Base-by-base conservation (phyloP, 441 rosid genomes). In the Isatis lusitanica region DNA sequence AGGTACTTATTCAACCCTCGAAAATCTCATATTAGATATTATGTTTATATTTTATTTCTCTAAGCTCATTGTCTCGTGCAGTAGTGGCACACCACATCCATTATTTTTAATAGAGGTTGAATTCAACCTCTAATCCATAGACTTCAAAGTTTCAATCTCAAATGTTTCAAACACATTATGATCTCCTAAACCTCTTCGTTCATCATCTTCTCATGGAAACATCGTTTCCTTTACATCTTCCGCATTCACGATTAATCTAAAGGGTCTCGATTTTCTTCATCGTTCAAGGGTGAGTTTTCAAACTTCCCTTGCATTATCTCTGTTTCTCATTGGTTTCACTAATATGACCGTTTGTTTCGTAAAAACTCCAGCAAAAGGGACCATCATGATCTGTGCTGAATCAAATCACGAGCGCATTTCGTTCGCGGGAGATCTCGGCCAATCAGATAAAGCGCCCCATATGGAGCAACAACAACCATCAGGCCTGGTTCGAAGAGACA, bases 341-440 rank as follows among this genome's bases (percentile, higher is more conserved):
- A 67, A 67, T 55, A 13, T 30, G 17, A 71, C 52, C 48, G 33
- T 65, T 35, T 62, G 17, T 65, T 76, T 57, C 58, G 4, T 21
- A 51, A 26, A 63, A 46, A 13, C 4, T 55, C n/a, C 48, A 63
- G 74, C 58, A 33, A 33, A 15, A 26, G 47, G 10, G 55, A 51
- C 61, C 42, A 33, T 35, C 28, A 39, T 55, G 24, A 85, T 90
- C 89, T 90, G 88, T 75, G 73, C 90, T 2, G 89, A 86, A 66
- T 83, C 88, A 33, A 80, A 81, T 64, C 88, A 86, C 62, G 92
- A 91, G 63, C 82, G 92, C 44, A 59, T 85, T 1, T 87, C 93
- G 2, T 87, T 89, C 69, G 88, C 96, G 9, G 72, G 74, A 13
- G 92, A 89, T 80, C 85, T 82, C 2, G 73, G 66, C 73, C 87